Conservation (phyloP, 305 asterid genomes). For the Solanum aculeatissimum region DNA sequence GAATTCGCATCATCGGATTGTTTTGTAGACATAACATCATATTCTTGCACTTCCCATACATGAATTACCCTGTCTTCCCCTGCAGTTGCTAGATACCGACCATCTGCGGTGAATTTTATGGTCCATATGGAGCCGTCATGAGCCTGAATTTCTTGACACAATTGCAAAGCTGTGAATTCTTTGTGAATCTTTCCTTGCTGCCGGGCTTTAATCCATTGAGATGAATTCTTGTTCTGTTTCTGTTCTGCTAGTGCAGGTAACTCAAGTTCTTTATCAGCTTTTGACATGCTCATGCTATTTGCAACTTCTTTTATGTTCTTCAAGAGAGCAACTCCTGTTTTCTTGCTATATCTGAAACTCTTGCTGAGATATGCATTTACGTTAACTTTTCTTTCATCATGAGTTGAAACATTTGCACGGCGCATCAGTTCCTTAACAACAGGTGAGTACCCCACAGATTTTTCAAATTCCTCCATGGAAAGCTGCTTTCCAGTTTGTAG, state of each 20-base stretch:
- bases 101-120: constrained; percentile 41
- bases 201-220: constrained; percentile 55
- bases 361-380: constrained; percentile 35
- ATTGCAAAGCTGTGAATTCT: constrained; percentile 61
- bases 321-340: constrained; percentile 51
- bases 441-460: constrained; percentile 67
- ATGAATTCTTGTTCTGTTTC: constrained; percentile 16
- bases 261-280: constrained; percentile 33
- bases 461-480: constrained; percentile 89
- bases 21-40: constrained; percentile 41
- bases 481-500: constrained; percentile 87
- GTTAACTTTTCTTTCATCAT: constrained; percentile 15
- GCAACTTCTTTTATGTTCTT: constrained; percentile 45
- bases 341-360: constrained; percentile 62
- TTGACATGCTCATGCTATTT: constrained; percentile 18
- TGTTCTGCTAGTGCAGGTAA: constrained; percentile 2
- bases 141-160: constrained; percentile 67
- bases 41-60: constrained; percentile 77
- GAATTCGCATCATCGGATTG: not conserved
- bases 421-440: constrained; percentile 80
- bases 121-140: constrained; percentile 67
- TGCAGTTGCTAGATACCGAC: constrained; percentile 49
- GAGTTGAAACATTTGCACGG: constrained; percentile 23
- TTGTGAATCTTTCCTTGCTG: constrained; percentile 61
- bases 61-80: constrained; percentile 68